Base-by-base conservation (phyloP, 306 rosid genomes). In the Luffa aegyptiaca region DNA sequence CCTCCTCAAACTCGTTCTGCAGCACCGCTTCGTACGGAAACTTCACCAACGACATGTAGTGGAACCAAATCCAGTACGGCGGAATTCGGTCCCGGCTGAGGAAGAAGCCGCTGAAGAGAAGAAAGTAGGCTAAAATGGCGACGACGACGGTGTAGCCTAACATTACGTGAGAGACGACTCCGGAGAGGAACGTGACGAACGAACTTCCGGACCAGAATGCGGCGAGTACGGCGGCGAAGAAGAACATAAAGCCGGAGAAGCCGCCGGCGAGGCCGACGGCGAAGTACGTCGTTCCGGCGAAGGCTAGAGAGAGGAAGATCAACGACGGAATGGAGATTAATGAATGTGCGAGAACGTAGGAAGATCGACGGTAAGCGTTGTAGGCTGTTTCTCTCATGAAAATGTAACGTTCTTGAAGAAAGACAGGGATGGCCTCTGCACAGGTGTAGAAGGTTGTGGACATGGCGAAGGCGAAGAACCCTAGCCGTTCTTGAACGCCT, bases 341-440 rank as follows among this genome's bases (percentile, higher is more conserved):
- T 0, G 94, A 85, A 46, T 91, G 96, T 0, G 97, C 87, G 0
- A 92, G 86, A 6, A 94, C 97, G 64, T 94, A 94, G 18, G 97
- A 92, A 10, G 97, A 94, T 2, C 98, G 87, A 7, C 98, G 97
- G 81, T 94, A 94, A 2, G 98, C 97, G 36, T 94, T 92, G 89
- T 90, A 87, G 3, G 97, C 95, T 0, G 98, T 94, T 76, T 94
- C 98, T 33, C 98, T 88, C 97, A 94, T 94, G 90, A 94, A 94
- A n/a, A 94, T 94, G 86, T 92, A 92, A 12, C 98, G 93, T 73
- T 94, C 98, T 84, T 94, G 98, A 51, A 94, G 93, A 81, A 94
- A 94, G 2, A 85, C 85, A 0, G 98, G 98, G 10, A 94, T 85
- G 33, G 97, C 96, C 80, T 94, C 98, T 0, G 98, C 98, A 59